A percentile compares a stretch with the other conserved stretches of the same genome.
Conservation (phyloP, 2,329 filamentous ascomycete genomes). For the Microcyclospora pomicola region DNA sequence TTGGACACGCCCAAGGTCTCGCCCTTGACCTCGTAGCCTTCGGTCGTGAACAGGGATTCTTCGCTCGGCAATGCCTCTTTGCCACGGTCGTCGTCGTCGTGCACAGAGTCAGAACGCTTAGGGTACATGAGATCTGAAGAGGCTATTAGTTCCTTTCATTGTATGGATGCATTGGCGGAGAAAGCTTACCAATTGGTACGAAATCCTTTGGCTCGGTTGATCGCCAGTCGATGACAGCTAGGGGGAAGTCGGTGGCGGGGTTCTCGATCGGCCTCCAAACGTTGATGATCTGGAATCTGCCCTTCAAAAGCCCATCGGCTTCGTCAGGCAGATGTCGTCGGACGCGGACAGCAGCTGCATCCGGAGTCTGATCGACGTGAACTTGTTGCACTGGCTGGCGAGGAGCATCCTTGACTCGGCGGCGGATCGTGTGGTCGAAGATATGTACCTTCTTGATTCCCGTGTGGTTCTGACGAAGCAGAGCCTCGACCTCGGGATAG, state of each 20-base stretch:
- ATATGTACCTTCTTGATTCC: conserved; percentile 49
- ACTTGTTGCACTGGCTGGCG: conserved; percentile 55
- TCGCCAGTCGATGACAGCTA: conserved; percentile 54
- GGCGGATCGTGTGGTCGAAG: conserved; percentile 59
- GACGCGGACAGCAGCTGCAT: conserved; percentile 47
- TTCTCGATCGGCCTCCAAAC: conserved; percentile 55
- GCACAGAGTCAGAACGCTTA: conserved; percentile 24
- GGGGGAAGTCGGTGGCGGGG: conserved; percentile 51
- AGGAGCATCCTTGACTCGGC: conserved; percentile 38
- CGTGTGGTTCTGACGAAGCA: conserved; percentile 42
- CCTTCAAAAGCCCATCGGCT: conserved; percentile 42
- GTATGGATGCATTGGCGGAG: too few species aligned
- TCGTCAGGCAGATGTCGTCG: conserved; percentile 45
- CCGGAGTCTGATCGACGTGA: conserved; percentile 58
- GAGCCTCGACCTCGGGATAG: conserved; percentile 46
- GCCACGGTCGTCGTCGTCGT: conserved; percentile 40
- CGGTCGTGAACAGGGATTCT: conserved; percentile 32
- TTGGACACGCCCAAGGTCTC: conserved; percentile 49
- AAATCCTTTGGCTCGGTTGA: conserved; percentile 45
- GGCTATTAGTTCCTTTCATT: too few species aligned
- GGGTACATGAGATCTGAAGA: conserved; percentile 44
- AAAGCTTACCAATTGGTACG: conserved; percentile 33
- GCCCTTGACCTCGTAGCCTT: conserved; percentile 48
- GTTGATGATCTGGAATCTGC: conserved; percentile 54
- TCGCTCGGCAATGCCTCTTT: conserved; percentile 44